Percentiles rank a stretch among this genome's conserved stretches.
Conservation (phyloP, 495 filamentous ascomycete genomes). For the Neurospora tetrasperma region DNA sequence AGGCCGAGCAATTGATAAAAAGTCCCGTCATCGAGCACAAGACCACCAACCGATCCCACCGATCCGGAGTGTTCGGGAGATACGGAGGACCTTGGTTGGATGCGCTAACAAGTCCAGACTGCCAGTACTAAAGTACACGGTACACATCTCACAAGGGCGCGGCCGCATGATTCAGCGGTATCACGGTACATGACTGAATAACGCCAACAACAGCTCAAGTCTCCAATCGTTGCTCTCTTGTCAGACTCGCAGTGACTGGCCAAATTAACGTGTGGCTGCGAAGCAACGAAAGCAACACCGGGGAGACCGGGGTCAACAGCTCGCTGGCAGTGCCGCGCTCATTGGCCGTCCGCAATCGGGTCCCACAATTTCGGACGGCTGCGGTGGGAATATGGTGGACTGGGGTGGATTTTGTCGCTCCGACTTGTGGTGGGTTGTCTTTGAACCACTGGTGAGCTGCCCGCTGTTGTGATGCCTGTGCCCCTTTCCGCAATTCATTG, state of each 20-base stretch:
- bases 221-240: not conserved
- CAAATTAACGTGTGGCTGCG: not conserved
- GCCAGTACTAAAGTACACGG: not conserved
- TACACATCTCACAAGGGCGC: not conserved
- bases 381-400: not conserved
- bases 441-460: not conserved
- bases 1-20: not conserved
- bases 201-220: not conserved
- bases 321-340: not conserved
- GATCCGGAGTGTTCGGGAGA: not conserved
- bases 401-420: not conserved
- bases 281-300: not conserved
- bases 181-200: not conserved
- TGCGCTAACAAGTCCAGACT: not conserved
- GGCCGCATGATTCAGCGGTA: not conserved
- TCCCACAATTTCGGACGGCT: not conserved
- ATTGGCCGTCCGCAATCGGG: not conserved
- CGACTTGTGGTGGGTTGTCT: not conserved
- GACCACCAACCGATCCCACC: not conserved
- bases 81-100: not conserved
- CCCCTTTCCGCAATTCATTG: conserved; percentile 1
- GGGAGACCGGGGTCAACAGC: not conserved
- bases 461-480: not conserved
- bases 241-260: not conserved
- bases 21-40: not conserved